phyloP scores from a whole-genome alignment of 768 basidiomycete genomes.

The Russula compacta region DNA sequence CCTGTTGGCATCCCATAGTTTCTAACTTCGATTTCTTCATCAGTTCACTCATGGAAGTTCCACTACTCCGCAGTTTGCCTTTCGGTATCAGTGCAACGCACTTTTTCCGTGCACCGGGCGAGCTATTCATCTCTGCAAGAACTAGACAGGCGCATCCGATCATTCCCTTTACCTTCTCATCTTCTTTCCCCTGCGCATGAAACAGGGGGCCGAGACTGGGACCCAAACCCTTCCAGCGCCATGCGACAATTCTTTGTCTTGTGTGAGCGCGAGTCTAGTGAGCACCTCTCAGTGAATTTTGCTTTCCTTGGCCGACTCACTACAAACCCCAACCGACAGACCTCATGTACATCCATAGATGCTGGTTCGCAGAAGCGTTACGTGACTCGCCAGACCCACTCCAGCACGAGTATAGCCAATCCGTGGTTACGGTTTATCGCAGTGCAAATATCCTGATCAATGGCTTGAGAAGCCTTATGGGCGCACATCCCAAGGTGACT shows the following conservation, averaged over 20 bases:
- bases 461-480: conserved; percentile 32
- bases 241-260: conserved; percentile 39
- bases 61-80: conserved; percentile 39
- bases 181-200: conserved; percentile 34
- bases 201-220: conserved; percentile 31
- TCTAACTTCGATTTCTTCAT: background rate
- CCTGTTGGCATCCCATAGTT: background rate
- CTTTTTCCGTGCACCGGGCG: conserved; percentile 32
- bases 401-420: conserved; percentile 36
- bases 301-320: background rate
- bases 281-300: conserved; percentile 19
- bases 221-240: conserved; percentile 30
- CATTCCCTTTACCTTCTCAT: conserved; percentile 38
- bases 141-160: conserved; percentile 43
- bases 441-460: conserved; percentile 37
- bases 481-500: conserved; percentile 28
- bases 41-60: conserved; percentile 34
- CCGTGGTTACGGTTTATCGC: conserved; percentile 37
- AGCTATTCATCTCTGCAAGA: conserved; percentile 39
- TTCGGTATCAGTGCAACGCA: conserved; percentile 35
- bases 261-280: conserved; percentile 39
- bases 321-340: conserved; percentile 3
- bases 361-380: conserved; percentile 41
- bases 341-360: conserved; percentile 32
- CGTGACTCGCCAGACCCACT: conserved; percentile 34